phyloP scores from a whole-genome alignment of 495 filamentous ascomycete species.

The Penicillium alfredii region DNA sequence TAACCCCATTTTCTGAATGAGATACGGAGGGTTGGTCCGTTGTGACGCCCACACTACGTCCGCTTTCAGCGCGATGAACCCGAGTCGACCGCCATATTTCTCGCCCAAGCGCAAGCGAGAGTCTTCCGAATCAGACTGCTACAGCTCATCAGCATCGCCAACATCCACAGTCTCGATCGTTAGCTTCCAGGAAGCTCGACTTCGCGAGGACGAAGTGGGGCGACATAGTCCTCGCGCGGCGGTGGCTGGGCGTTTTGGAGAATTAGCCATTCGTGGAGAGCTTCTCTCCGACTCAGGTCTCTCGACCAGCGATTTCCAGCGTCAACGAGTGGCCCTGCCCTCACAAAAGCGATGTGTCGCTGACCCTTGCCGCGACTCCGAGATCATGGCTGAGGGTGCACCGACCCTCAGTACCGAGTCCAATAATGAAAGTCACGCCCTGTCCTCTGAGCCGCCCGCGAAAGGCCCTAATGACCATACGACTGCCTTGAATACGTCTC shows the following conservation, averaged over 20 bases:
- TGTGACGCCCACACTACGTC: constrained; percentile 22
- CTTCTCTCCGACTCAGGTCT: constrained; percentile 22
- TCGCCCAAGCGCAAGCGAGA: constrained; percentile 42
- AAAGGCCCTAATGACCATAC: constrained; percentile 1
- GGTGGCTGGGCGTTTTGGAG: constrained; percentile 59
- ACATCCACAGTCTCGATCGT: constrained; percentile 29
- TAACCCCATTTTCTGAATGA: constrained; percentile 4
- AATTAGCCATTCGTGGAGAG: constrained; percentile 52
- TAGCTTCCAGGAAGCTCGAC: constrained; percentile 31
- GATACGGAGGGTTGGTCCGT: constrained; percentile 10
- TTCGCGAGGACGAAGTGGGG: constrained; percentile 32
- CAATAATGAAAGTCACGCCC: constrained; percentile 3
- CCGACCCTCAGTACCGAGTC: constrained; percentile 8
- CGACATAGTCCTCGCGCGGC: constrained; percentile 54
- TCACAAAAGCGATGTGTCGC: constrained; percentile 12
- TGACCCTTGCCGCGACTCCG: too few species aligned
- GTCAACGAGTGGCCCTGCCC: constrained; percentile 5
- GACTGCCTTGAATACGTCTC: constrained; percentile 7
- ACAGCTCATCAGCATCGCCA: constrained; percentile 34
- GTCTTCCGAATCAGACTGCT: constrained; percentile 29
- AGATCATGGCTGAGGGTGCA: neutral
- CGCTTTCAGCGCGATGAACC: constrained; percentile 28
- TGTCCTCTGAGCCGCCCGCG: constrained; percentile 4
- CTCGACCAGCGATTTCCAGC: constrained; percentile 13
- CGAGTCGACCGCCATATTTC: constrained; percentile 17